phyloP scores from a whole-genome alignment of 2,329 filamentous ascomycete genomes.

The Phialemoniopsis sp. region DNA sequence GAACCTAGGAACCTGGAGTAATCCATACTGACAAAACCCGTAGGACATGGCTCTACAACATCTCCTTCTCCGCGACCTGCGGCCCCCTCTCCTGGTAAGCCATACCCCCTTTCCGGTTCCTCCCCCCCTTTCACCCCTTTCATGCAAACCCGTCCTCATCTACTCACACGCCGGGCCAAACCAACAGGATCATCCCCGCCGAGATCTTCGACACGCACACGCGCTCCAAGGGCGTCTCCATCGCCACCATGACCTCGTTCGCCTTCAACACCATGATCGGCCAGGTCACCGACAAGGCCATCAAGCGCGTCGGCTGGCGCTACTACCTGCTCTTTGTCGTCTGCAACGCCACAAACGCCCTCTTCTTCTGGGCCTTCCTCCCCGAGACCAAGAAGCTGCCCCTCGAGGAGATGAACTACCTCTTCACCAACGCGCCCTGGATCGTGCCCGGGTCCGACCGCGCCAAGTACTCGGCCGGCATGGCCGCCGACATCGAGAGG shows the following conservation, averaged over 20 bases:
- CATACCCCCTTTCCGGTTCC: no score
- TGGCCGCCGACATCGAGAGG: constrained; percentile 49
- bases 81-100: constrained; percentile 47
- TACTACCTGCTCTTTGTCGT: constrained; percentile 49
- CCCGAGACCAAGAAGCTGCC: constrained; percentile 60
- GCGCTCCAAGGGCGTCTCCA: constrained; percentile 68
- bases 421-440: constrained; percentile 57
- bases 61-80: constrained; percentile 67
- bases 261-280: constrained; percentile 77
- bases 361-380: constrained; percentile 54
- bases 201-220: constrained; percentile 78
- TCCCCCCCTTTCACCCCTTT: no score
- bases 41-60: constrained; percentile 76
- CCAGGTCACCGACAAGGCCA: constrained; percentile 57
- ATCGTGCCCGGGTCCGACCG: constrained; percentile 48
- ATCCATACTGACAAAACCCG: constrained; percentile 1
- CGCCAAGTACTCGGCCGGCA: constrained; percentile 38
- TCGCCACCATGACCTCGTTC: constrained; percentile 69
- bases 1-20: background rate
- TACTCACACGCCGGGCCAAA: constrained; percentile 3
- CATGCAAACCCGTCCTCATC: constrained; percentile 44
- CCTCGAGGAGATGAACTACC: constrained; percentile 62
- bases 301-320: constrained; percentile 36
- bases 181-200: constrained; percentile 50
- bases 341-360: constrained; percentile 49